phyloP scores from a whole-genome alignment of 2,329 filamentous ascomycete species.

The Colletotrichum eremochloae region DNA sequence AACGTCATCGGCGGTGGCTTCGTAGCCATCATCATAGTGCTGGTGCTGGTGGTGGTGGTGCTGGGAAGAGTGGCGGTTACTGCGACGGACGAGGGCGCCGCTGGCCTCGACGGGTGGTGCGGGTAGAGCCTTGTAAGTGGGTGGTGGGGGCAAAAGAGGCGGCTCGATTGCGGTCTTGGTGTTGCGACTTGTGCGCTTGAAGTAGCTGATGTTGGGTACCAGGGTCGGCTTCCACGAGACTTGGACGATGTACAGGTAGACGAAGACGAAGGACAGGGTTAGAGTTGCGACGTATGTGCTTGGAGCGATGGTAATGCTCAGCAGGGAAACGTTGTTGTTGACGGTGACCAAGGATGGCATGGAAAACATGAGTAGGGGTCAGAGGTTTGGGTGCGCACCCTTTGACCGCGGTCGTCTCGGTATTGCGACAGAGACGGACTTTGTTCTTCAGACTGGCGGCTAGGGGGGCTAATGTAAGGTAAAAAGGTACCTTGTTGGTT shows the following conservation, averaged over 20 bases:
- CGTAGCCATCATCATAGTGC: slow-evolving; percentile 44
- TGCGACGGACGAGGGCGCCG: slow-evolving; percentile 39
- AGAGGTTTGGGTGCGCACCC: slow-evolving; percentile 17
- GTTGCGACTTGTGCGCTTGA: slow-evolving; percentile 43
- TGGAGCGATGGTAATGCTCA: slow-evolving; percentile 71
- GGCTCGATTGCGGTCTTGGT: slow-evolving; percentile 41
- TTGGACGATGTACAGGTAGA: slow-evolving; percentile 62
- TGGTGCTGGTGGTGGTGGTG: slow-evolving; percentile 34
- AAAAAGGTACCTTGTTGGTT: slow-evolving; percentile 24
- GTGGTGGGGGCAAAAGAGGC: slow-evolving; percentile 32
- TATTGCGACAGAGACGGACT: slow-evolving; percentile 32
- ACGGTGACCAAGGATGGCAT: slow-evolving; percentile 73
- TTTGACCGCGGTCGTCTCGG: slow-evolving; percentile 24
- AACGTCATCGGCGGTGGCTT: slow-evolving; percentile 45
- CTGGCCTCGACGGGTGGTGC: slow-evolving; percentile 39
- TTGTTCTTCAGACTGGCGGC: slow-evolving; percentile 9
- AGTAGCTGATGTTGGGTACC: slow-evolving; percentile 43
- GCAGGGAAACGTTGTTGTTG: slow-evolving; percentile 72
- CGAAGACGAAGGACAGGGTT: slow-evolving; percentile 63
- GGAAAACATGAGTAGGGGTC: slow-evolving; percentile 46
- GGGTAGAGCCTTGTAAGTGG: slow-evolving; percentile 42
- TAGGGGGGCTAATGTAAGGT: neutral
- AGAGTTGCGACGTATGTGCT: slow-evolving; percentile 69
- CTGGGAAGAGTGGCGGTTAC: slow-evolving; percentile 20
- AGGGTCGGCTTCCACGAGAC: slow-evolving; percentile 44